Base-by-base conservation (phyloP, 257 asterid genomes). In the Eustoma russellianum region DNA sequence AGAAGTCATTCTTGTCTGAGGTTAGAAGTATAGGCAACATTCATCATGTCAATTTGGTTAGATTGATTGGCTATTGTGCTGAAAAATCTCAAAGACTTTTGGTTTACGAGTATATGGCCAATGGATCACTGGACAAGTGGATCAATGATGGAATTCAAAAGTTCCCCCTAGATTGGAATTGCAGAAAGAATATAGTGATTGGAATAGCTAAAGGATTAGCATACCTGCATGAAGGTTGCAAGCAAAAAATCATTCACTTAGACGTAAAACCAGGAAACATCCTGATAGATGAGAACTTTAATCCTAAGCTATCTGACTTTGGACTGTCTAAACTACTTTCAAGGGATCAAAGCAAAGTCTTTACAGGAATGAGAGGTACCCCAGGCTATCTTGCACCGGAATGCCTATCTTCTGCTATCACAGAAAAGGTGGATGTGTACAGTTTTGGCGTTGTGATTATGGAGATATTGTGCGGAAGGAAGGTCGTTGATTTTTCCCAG, bases 221-320 rank as follows among this genome's bases (percentile, higher is more conserved):
- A 13, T 70, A 60, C 52, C 59, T 70, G 41, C 71, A 70, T 35
- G 70, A 63, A 63, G 74, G 53, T 56, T 69, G 74, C 17, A 57
- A 62, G 58, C 70, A 63, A 33, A 69, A 63, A 28, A 69, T 69
- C 33, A 17, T 63, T 33, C 74, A 69, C 51, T 45, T 69, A 7
- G 74, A 69, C 40, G 44, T 69, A 15, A 69, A 67, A 33, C 73
- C 72, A 16, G 67, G 57, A 55, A 67, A 67, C 59, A 67, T 67
- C 40, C 63, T 67, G 0, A 3, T 68, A 9, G 69, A 69, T 53
- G 70, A 63, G n/a, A 52, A 65, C 9, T 53, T 44, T 56, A 74
- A 69, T 41, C 85, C 96, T 11, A 88, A 83, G 55, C 94, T 88
- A 15, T 83, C 89, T 0, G 97, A 88, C 55, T 88, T 88, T 6